phyloP scores from a whole-genome alignment of 1,139 yeast species.

The Candida labiduridarum region DNA sequence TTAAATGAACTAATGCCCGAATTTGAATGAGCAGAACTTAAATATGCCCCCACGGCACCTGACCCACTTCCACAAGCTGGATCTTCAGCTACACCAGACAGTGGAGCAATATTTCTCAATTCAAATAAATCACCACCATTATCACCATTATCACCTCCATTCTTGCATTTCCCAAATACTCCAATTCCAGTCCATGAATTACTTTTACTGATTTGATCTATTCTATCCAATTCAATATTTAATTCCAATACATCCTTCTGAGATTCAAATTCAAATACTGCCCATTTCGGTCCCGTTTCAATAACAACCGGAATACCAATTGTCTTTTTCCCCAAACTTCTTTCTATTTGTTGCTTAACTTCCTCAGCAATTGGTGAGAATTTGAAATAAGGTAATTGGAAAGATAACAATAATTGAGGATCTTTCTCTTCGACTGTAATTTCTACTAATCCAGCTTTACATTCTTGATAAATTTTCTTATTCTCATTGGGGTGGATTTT shows the following conservation, averaged over 20 bases:
- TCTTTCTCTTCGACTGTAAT: constrained; percentile 20
- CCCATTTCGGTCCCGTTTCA: constrained; percentile 27
- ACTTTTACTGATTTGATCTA: constrained; percentile 20
- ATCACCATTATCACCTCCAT: constrained; percentile 16
- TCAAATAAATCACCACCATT: constrained; percentile 19
- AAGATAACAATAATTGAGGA: constrained; percentile 14
- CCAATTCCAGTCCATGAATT: constrained; percentile 35
- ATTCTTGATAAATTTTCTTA: constrained; percentile 41
- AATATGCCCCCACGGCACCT: constrained; percentile 36
- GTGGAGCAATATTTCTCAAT: constrained; percentile 45
- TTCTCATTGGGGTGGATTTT: constrained; percentile 21
- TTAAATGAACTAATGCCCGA: constrained; percentile 3
- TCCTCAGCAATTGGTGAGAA: constrained; percentile 22
- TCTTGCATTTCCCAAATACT: constrained; percentile 31
- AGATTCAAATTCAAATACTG: constrained; percentile 30
- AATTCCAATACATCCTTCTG: constrained; percentile 31
- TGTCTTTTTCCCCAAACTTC: constrained; percentile 19
- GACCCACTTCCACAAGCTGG: constrained; percentile 58
- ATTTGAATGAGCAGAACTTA: constrained; percentile 12
- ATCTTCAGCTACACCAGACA: constrained; percentile 40
- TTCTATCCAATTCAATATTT: constrained; percentile 27
- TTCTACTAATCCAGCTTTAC: constrained; percentile 45
- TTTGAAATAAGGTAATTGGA: constrained; percentile 27
- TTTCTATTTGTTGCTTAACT: constrained; percentile 20
- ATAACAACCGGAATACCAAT: constrained; percentile 23